A percentile compares a stretch with the other conserved stretches of the same genome.
phyloP scores from a whole-genome alignment of 176 grass and related monocot species.

The Oryza longistaminata region DNA sequence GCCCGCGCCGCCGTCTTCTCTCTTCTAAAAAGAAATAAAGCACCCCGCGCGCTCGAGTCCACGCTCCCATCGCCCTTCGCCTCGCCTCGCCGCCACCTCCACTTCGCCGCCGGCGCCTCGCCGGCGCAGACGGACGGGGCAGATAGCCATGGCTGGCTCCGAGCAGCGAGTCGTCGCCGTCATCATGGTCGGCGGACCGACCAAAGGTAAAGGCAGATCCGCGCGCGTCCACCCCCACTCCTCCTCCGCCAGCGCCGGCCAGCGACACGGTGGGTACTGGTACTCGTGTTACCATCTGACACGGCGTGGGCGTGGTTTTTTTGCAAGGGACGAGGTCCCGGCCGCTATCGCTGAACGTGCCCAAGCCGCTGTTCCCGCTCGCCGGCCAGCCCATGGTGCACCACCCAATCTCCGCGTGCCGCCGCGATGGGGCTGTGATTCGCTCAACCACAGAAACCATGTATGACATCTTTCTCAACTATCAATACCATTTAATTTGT shows the following conservation, averaged over 20 bases:
- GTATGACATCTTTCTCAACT: too few relatives aligned
- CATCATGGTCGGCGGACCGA: conserved; percentile 98
- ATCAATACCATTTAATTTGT: too few relatives aligned
- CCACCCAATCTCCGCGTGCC: too few relatives aligned
- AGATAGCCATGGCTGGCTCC: conserved; percentile 60
- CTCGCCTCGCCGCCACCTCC: not conserved
- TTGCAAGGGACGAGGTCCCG: conserved; percentile 90
- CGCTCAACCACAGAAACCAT: too few relatives aligned
- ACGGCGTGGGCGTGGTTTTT: not conserved
- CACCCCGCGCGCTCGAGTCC: not conserved
- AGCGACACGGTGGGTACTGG: not conserved
- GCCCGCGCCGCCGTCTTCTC: not conserved
- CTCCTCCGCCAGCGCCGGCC: not conserved
- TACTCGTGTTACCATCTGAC: not conserved
- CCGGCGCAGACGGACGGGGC: not conserved
- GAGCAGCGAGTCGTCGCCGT: conserved; percentile 88
- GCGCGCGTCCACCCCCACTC: not conserved
- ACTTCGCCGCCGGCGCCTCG: not conserved
- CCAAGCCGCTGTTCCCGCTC: conserved; percentile 97
- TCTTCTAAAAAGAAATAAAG: not conserved
- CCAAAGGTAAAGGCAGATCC: conserved; percentile 76
- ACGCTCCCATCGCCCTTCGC: conserved; percentile 1
- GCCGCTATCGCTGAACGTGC: conserved; percentile 91
- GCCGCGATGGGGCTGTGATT: too few relatives aligned
- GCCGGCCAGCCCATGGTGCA: conserved; percentile 52